Percentiles rank a stretch among this genome's conserved stretches.
Evolutionary conservation across 352 stramenopile genomes (phyloP).

Genomic region (Blastocystis sp.): DNA sequence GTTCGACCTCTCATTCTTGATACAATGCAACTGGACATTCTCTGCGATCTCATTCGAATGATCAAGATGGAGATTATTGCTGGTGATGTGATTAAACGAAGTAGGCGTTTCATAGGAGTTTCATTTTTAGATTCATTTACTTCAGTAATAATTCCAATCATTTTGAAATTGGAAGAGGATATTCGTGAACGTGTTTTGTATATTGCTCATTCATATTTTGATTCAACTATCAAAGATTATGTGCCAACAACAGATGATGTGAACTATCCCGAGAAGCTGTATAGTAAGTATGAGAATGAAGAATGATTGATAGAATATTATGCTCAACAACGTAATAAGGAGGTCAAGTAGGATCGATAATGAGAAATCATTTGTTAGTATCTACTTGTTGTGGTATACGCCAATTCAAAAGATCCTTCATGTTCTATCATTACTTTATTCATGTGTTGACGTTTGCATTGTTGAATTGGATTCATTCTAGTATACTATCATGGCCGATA

Average conservation of each 20-base stretch:
- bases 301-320: neutral
- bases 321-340: neutral
- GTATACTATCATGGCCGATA: constrained; percentile 47
- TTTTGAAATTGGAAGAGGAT: constrained; percentile 32
- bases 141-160: neutral
- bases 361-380: neutral
- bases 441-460: neutral
- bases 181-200: constrained; percentile 24
- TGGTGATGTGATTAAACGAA: constrained; percentile 2
- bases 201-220: constrained; percentile 24
- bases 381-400: constrained; percentile 28
- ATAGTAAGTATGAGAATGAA: neutral
- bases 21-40: neutral
- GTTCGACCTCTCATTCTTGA: constrained; percentile 20
- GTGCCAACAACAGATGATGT: neutral
- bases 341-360: neutral
- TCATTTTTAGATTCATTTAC: neutral
- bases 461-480: neutral
- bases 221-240: constrained; percentile 11
- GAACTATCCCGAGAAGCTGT: constrained; percentile 50
- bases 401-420: constrained; percentile 24
- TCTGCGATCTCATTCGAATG: constrained; percentile 32
- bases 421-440: constrained; percentile 26
- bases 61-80: constrained; percentile 47
- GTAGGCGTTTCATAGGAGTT: neutral